phyloP scores from a whole-genome alignment of 176 grass and related monocot species.

The Carex parvula region DNA sequence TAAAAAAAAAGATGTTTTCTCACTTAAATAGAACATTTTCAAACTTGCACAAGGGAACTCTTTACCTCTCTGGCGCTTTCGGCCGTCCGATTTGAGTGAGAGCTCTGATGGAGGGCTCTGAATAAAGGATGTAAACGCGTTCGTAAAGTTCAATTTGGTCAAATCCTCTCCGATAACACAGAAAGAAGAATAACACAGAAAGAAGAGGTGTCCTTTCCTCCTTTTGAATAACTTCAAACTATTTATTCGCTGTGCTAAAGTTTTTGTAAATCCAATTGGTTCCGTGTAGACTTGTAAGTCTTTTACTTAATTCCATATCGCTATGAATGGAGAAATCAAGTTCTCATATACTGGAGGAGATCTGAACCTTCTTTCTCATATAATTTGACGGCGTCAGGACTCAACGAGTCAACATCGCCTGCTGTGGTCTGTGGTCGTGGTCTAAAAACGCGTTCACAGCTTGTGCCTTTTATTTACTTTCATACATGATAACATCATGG shows the following conservation, averaged over 20 bases:
- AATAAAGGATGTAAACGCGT: not conserved
- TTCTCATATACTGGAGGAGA: not conserved
- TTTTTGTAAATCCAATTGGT: too few species aligned
- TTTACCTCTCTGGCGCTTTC: not conserved
- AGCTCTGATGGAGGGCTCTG: not conserved
- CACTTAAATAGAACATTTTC: too few species aligned
- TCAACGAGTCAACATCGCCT: conserved; percentile 3
- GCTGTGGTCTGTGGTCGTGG: not conserved
- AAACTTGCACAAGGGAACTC: too few species aligned
- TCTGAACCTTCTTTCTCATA: not conserved
- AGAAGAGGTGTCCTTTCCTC: not conserved
- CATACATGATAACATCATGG: not conserved
- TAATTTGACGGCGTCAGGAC: not conserved
- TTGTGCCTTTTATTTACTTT: not conserved
- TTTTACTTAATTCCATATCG: not conserved
- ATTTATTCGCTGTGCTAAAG: too few species aligned
- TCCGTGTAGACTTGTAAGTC: too few species aligned
- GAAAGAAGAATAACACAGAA: not conserved
- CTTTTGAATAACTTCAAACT: not conserved
- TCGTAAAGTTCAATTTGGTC: not conserved
- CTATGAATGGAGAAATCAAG: not conserved
- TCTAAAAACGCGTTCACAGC: not conserved
- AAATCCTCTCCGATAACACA: not conserved
- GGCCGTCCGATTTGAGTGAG: not conserved
- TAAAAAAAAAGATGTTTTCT: too few species aligned